Evolutionary conservation across 2,329 filamentous ascomycete species (phyloP).

Genomic region (Colletotrichum orchidophilum): DNA sequence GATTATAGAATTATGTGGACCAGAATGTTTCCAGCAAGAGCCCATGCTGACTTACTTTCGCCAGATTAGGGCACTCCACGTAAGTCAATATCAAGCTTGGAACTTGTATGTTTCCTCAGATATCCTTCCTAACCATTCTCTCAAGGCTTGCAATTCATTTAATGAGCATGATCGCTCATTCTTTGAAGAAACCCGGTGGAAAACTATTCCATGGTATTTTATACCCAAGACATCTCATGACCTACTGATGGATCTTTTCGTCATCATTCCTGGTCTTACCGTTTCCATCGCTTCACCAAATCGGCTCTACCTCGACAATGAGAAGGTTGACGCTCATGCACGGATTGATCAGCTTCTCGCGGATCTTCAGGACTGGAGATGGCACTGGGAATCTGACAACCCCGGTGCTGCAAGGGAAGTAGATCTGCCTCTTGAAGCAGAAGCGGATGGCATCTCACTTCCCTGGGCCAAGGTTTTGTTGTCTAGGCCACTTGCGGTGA

Average conservation of each 20-base stretch:
- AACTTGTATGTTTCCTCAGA: not conserved
- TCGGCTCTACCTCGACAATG: not conserved
- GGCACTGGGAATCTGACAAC: not conserved
- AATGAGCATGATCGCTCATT: not conserved
- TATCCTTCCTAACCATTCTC: no score
- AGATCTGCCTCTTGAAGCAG: not conserved
- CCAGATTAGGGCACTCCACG: slow-evolving; percentile 10
- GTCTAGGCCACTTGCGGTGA: not conserved
- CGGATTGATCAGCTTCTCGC: not conserved
- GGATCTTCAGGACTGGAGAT: not conserved
- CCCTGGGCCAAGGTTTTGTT: not conserved
- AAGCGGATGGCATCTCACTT: not conserved
- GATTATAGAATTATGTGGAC: slow-evolving; percentile 14
- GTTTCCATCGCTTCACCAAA: not conserved
- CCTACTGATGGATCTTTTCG: slow-evolving; percentile 2
- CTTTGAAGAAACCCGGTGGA: slow-evolving; percentile 10
- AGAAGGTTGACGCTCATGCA: not conserved
- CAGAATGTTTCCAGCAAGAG: slow-evolving; percentile 19
- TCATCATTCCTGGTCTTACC: slow-evolving; percentile 6
- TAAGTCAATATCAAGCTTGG: not conserved
- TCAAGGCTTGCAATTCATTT: slow-evolving; percentile 16
- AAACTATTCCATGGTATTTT: slow-evolving; percentile 3
- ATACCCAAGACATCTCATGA: slow-evolving; percentile 6
- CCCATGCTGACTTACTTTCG: slow-evolving; percentile 18
- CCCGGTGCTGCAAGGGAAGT: not conserved